phyloP scores from a whole-genome alignment of 2,329 filamentous ascomycete genomes.

The Talaromyces sp. region DNA sequence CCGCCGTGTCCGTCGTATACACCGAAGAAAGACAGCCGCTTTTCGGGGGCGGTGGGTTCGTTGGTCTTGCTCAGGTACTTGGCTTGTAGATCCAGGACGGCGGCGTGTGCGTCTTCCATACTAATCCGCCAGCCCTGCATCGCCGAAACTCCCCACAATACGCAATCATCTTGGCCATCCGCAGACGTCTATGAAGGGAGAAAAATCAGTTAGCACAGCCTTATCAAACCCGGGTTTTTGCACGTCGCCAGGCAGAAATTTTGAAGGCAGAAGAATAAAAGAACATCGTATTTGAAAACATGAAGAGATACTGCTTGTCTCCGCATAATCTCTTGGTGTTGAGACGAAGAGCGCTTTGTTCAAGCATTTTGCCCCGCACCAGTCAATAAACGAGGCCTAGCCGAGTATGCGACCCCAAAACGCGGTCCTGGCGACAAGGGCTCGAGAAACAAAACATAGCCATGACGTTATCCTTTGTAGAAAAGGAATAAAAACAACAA shows the following conservation, averaged over 20 bases:
- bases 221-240: not conserved
- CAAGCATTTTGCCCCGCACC: slow-evolving; percentile 9
- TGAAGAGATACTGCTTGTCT: not conserved
- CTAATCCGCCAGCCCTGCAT: slow-evolving; percentile 99
- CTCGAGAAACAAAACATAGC: not conserved
- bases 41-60: slow-evolving; percentile 58
- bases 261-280: not conserved
- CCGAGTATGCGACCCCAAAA: not conserved
- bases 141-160: slow-evolving; percentile 89
- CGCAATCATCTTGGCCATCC: slow-evolving; percentile 84
- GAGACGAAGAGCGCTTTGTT: slow-evolving; percentile 5
- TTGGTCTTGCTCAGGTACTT: slow-evolving; percentile 47
- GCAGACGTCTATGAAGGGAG: slow-evolving; percentile 65
- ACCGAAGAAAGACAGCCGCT: slow-evolving; percentile 88
- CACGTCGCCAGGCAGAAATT: not conserved
- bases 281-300: not conserved
- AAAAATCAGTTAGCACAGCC: not conserved
- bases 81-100: slow-evolving; percentile 78
- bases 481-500: not conserved
- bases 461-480: not conserved
- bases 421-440: not conserved
- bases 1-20: slow-evolving; percentile 98
- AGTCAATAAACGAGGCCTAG: not conserved
- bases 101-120: slow-evolving; percentile 96
- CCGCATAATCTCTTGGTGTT: not conserved